A percentile compares a stretch with the other conserved stretches of the same genome.
Evolutionary conservation across 345 rosid genomes (phyloP).

Genomic region (Viola odorata): DNA sequence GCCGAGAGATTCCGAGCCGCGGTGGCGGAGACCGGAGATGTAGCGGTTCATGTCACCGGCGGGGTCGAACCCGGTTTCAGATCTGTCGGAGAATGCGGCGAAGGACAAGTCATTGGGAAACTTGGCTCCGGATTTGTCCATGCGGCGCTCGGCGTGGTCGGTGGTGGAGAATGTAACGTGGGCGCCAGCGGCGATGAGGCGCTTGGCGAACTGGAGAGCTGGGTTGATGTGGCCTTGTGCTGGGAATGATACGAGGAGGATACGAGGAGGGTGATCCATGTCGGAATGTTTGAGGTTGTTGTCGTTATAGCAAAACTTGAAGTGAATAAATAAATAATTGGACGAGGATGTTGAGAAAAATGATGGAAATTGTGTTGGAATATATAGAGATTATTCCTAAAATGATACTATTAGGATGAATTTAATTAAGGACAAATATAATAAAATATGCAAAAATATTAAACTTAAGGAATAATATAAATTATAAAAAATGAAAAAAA

Average conservation of each 20-base stretch:
- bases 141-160: neutral
- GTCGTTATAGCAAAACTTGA: too few relatives aligned
- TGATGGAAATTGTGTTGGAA: too few relatives aligned
- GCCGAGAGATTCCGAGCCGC: slow-evolving; percentile 17
- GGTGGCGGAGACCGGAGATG: slow-evolving; percentile 5
- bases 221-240: slow-evolving; percentile 11
- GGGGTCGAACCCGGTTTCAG: neutral
- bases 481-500: too few relatives aligned
- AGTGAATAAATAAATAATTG: too few relatives aligned
- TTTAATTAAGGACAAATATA: too few relatives aligned
- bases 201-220: slow-evolving; percentile 8
- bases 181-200: neutral
- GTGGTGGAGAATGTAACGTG: slow-evolving; percentile 5
- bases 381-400: too few relatives aligned
- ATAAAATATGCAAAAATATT: too few relatives aligned
- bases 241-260: slow-evolving; percentile 5
- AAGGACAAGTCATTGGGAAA: neutral
- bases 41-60: neutral
- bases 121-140: neutral
- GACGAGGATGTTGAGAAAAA: too few relatives aligned
- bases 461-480: too few relatives aligned
- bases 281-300: too few relatives aligned
- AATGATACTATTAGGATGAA: too few relatives aligned
- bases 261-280: neutral
- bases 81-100: neutral